A percentile compares a stretch with the other conserved stretches of the same genome.
phyloP scores from a whole-genome alignment of 306 rosid species.

The Acacia acuminata region DNA sequence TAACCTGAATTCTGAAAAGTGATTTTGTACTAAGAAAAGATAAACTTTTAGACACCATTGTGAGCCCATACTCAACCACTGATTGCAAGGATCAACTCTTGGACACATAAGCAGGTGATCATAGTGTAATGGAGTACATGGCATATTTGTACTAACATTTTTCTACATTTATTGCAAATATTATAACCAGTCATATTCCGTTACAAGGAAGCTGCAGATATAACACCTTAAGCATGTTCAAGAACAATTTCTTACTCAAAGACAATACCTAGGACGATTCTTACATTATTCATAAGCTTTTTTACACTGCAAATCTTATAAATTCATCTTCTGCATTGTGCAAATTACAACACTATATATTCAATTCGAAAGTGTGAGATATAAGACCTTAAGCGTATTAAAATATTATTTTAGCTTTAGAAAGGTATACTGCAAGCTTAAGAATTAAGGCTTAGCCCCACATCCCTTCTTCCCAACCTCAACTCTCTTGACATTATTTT shows the following conservation, averaged over 20 bases:
- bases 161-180: background rate
- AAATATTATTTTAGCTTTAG: background rate
- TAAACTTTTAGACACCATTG: background rate
- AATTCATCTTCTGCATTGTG: background rate
- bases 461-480: background rate
- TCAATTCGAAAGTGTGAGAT: background rate
- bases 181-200: background rate
- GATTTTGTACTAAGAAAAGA: background rate
- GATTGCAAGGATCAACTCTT: background rate
- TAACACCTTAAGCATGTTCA: background rate
- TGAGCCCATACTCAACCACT: background rate
- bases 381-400: background rate
- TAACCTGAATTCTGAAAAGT: background rate
- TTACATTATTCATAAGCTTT: background rate
- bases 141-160: background rate
- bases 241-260: background rate
- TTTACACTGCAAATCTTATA: background rate
- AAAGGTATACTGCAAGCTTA: background rate
- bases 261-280: background rate
- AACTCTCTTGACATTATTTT: constrained; percentile 4
- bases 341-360: background rate
- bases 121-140: background rate
- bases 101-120: background rate
- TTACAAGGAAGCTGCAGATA: background rate
- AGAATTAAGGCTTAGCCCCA: background rate